These are phyloP conservation scores for Bipolaris sorokiniana DNA, from an alignment of 2,329 filamentous ascomycete genomes.

Conservation along the genomic window DNA sequence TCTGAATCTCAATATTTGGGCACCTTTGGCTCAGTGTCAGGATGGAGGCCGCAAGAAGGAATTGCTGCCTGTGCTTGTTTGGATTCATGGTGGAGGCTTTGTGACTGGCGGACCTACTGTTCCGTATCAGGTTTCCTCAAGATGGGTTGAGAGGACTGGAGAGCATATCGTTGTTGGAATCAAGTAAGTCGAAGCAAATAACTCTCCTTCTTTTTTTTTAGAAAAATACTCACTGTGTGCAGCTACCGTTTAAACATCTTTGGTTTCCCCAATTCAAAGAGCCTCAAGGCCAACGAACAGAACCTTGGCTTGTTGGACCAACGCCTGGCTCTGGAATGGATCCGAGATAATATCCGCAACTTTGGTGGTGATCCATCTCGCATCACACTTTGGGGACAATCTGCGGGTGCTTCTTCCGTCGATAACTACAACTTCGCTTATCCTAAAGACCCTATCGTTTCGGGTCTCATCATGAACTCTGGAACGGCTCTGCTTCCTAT, in stretches of 20 bases:
- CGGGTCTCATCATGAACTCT: constrained; percentile 35
- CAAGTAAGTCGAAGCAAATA: constrained; percentile 44
- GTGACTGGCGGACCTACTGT: constrained; percentile 53
- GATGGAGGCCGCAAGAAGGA: constrained; percentile 16
- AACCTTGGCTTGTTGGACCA: constrained; percentile 53
- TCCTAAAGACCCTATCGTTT: constrained; percentile 55
- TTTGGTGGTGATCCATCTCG: constrained; percentile 45
- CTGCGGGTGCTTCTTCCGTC: constrained; percentile 48
- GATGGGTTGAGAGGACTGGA: constrained; percentile 43
- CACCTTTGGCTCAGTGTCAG: constrained; percentile 35
- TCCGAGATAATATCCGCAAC: constrained; percentile 48
- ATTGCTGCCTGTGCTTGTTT: constrained; percentile 53
- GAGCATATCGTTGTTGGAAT: constrained; percentile 46
- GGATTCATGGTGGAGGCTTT: constrained; percentile 58
- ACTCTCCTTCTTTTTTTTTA: no score
- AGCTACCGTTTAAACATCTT: constrained; percentile 50
- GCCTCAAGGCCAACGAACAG: constrained; percentile 34
- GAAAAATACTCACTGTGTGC: neutral
- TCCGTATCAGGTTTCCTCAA: constrained; percentile 44
- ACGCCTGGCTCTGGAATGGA: constrained; percentile 49
- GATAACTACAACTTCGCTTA: constrained; percentile 60
- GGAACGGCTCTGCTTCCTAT: constrained; percentile 26
- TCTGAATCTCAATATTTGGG: constrained; percentile 56
- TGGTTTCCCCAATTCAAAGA: constrained; percentile 49
- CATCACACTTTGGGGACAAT: constrained; percentile 52